A percentile compares a stretch with the other conserved stretches of the same genome.
These are phyloP conservation scores for Solanum acaule DNA, from an alignment of 257 asterid species.

Conservation along the genomic window DNA sequence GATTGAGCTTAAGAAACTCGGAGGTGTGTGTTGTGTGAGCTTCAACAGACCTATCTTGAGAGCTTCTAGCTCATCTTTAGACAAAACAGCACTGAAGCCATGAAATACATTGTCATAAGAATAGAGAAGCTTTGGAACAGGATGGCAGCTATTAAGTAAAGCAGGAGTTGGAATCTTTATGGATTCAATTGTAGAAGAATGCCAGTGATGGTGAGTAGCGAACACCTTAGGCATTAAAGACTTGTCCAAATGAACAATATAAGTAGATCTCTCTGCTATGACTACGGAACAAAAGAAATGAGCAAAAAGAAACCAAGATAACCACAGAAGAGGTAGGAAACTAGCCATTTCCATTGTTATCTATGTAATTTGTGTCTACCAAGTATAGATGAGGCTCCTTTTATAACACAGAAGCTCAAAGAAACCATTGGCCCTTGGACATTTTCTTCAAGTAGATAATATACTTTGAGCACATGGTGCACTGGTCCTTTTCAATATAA, in stretches of 20 bases:
- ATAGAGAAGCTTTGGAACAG: neutral
- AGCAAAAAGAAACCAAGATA: neutral
- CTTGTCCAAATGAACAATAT: constrained; percentile 1
- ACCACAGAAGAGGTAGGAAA: neutral
- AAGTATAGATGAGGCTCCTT: neutral
- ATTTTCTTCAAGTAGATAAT: neutral
- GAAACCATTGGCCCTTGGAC: neutral
- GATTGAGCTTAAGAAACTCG: neutral
- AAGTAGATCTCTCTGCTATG: neutral
- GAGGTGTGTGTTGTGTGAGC: neutral
- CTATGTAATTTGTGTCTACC: neutral
- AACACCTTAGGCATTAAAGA: neutral
- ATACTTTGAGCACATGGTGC: neutral
- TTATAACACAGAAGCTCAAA: neutral
- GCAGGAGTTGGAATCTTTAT: neutral
- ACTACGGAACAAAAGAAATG: neutral
- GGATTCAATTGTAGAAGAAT: neutral
- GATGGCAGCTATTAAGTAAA: neutral
- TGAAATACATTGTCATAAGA: neutral
- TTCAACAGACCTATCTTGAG: neutral
- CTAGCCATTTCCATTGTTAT: neutral
- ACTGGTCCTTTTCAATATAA: neutral
- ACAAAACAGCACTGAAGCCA: constrained; percentile 3
- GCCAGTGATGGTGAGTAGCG: neutral
- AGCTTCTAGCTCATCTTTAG: neutral